Conservation (phyloP, 768 basidiomycete genomes). For the Suillus hirtellus region DNA sequence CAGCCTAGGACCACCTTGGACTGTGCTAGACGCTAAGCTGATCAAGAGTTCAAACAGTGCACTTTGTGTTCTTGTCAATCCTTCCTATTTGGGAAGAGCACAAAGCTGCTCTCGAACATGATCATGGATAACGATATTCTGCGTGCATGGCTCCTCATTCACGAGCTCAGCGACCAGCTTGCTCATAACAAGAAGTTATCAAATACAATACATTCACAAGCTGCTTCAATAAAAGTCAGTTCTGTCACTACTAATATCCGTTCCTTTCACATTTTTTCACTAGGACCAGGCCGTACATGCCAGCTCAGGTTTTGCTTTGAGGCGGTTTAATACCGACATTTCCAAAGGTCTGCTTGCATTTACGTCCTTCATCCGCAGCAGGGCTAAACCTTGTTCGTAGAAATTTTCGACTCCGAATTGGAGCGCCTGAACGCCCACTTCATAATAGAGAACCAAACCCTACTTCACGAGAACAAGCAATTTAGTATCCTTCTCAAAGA, state of each 20-base stretch:
- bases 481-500: conserved; percentile 86
- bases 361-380: conserved; percentile 9
- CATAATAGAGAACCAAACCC: conserved; percentile 89
- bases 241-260: not conserved
- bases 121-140: conserved; percentile 67
- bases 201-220: conserved; percentile 63
- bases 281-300: conserved; percentile 76
- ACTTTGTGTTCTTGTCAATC: not conserved
- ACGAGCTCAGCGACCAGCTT: conserved; percentile 83
- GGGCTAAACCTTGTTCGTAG: conserved; percentile 42
- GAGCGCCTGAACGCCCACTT: conserved; percentile 88
- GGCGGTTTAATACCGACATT: conserved; percentile 87
- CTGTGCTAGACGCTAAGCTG: not conserved
- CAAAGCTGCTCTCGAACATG: conserved; percentile 17
- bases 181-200: conserved; percentile 79
- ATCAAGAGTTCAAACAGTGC: not conserved
- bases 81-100: conserved; percentile 1
- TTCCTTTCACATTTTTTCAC: conserved; percentile 15
- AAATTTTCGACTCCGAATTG: conserved; percentile 88
- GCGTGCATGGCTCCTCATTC: conserved; percentile 76
- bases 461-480: conserved; percentile 95
- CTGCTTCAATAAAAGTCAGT: conserved; percentile 71
- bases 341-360: conserved; percentile 60
- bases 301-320: conserved; percentile 72
- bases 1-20: not conserved